phyloP scores from a whole-genome alignment of 192 early-diverging fungal species.

The Lunasporangiospora selenospora region DNA sequence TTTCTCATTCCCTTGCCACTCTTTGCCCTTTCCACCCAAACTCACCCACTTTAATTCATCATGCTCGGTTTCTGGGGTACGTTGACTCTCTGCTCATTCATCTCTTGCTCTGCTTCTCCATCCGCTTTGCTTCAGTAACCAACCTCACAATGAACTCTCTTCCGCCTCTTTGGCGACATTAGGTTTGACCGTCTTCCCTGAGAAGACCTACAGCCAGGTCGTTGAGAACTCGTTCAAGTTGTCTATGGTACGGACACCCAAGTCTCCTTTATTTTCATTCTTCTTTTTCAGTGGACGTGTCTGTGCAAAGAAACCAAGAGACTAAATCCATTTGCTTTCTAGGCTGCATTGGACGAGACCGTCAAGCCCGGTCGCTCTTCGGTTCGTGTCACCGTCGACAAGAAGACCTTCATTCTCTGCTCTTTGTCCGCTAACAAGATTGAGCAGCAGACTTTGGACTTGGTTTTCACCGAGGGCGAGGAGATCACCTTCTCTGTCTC shows the following conservation, averaged over 20 bases:
- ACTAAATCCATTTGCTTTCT: background rate
- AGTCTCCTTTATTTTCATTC: background rate
- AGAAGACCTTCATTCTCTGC: slow-evolving; percentile 78
- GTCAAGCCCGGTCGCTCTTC: slow-evolving; percentile 66
- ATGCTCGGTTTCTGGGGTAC: slow-evolving; percentile 67
- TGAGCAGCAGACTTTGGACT: slow-evolving; percentile 77
- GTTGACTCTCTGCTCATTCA: background rate
- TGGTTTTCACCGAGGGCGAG: slow-evolving; percentile 72
- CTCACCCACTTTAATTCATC: slow-evolving; percentile 24
- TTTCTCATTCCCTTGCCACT: slow-evolving; percentile 1
- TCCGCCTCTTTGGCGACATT: background rate
- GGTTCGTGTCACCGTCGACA: slow-evolving; percentile 70
- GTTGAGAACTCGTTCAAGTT: slow-evolving; percentile 78
- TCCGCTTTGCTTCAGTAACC: background rate
- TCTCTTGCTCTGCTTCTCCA: background rate
- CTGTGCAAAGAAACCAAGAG: no score
- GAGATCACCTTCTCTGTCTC: slow-evolving; percentile 76
- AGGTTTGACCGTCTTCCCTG: slow-evolving; percentile 70
- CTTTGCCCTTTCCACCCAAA: background rate
- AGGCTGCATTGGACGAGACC: slow-evolving; percentile 72
- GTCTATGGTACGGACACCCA: slow-evolving; percentile 63
- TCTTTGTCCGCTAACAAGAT: slow-evolving; percentile 73
- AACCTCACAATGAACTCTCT: slow-evolving; percentile 2
- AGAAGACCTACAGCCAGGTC: slow-evolving; percentile 73
- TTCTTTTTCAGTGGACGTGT: background rate